Evolutionary conservation across 345 rosid genomes (phyloP).

Genomic region (Bretschneidera sinensis): DNA sequence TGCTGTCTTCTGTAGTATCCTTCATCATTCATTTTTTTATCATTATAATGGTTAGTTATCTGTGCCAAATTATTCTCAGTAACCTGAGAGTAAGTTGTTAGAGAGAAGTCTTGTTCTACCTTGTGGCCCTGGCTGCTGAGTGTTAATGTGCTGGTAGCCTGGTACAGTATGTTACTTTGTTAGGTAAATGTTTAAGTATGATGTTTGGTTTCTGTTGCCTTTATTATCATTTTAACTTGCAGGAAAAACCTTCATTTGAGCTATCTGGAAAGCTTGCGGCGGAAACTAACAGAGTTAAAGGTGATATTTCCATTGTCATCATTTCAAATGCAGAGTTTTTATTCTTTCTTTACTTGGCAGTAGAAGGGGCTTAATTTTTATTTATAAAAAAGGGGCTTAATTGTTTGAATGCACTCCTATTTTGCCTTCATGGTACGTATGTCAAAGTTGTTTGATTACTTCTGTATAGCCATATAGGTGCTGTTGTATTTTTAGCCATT

Average conservation of each 20-base stretch:
- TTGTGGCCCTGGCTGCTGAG: background rate
- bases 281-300: slow-evolving; percentile 89
- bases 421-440: background rate
- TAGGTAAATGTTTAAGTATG: background rate
- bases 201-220: slow-evolving; percentile 10
- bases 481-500: background rate
- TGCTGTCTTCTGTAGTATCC: background rate
- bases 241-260: slow-evolving; percentile 91
- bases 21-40: no score
- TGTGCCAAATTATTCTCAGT: slow-evolving; percentile 11
- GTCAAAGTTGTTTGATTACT: background rate
- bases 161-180: background rate
- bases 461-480: background rate
- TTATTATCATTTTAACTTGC: slow-evolving; percentile 25
- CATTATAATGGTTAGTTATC: background rate
- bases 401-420: background rate
- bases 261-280: slow-evolving; percentile 97
- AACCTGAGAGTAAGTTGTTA: slow-evolving; percentile 2
- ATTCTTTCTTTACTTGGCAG: background rate
- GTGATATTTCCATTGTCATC: slow-evolving; percentile 27
- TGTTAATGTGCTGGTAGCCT: background rate
- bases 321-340: background rate
- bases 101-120: background rate
- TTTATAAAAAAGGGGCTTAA: background rate
- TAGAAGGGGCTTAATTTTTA: background rate